Conservation (phyloP, 1,284 basidiomycete species). For the Cutaneotrichosporon cutaneum region DNA sequence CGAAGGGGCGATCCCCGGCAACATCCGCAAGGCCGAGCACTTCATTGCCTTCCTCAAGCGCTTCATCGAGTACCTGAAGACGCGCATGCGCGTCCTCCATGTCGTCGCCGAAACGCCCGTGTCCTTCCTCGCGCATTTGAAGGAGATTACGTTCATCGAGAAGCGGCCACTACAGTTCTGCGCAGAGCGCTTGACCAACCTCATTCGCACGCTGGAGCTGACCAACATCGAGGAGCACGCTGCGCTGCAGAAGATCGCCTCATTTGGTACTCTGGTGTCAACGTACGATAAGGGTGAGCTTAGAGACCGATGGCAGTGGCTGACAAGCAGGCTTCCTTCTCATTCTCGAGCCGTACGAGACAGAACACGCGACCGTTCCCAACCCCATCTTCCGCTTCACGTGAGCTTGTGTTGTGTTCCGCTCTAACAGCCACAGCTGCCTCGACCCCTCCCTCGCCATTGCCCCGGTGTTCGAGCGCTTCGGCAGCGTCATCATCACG, state of each 20-base stretch:
- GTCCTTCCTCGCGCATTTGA: slow-evolving; percentile 97
- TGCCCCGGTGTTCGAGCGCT: slow-evolving; percentile 96
- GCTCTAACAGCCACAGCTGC: slow-evolving; percentile 61
- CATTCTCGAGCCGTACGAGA: slow-evolving; percentile 98
- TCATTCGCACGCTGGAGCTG: slow-evolving; percentile 90
- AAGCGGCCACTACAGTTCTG: slow-evolving; percentile 96
- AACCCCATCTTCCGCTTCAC: slow-evolving; percentile 99
- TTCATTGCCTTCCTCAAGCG: slow-evolving; percentile 98
- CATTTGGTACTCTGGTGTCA: slow-evolving; percentile 93
- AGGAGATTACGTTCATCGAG: slow-evolving; percentile 99
- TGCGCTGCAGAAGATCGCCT: slow-evolving; percentile 90
- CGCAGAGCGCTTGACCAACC: slow-evolving; percentile 88
- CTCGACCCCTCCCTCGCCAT: slow-evolving; percentile 97
- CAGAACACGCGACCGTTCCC: slow-evolving; percentile 96
- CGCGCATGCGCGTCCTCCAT: slow-evolving; percentile 96
- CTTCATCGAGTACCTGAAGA: slow-evolving; percentile 99
- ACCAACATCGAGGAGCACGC: slow-evolving; percentile 88
- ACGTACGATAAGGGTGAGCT: slow-evolving; percentile 91
- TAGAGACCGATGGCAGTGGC: slow-evolving; percentile 10
- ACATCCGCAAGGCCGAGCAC: slow-evolving; percentile 97
- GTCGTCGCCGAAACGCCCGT: slow-evolving; percentile 99
- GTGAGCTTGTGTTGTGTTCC: slow-evolving; percentile 56
- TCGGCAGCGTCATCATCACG: slow-evolving; percentile 97
- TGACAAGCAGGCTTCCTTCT: slow-evolving; percentile 76
- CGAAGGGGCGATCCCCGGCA: slow-evolving; percentile 93